These are phyloP conservation scores for Magnolia kwangsiensis DNA, from an alignment of 164 flowering plant species.

Conservation along the genomic window DNA sequence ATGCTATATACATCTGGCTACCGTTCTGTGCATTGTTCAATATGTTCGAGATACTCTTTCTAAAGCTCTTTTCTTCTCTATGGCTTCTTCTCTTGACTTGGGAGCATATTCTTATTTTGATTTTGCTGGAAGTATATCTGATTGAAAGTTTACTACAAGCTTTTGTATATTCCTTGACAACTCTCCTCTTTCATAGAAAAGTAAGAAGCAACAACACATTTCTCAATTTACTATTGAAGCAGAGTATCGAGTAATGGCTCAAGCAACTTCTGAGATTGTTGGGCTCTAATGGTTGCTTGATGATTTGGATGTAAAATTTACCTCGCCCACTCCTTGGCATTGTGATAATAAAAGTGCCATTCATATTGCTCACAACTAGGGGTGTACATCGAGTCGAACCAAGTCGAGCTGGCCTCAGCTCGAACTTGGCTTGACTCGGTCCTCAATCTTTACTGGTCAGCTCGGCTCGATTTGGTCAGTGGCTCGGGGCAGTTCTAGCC, in stretches of 20 bases:
- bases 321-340: neutral
- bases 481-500: too few species aligned
- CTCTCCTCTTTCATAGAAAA: slow-evolving; percentile 1
- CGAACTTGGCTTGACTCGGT: too few species aligned
- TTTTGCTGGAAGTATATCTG: neutral
- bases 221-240: too few species aligned
- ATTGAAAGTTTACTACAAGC: neutral
- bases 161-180: neutral
- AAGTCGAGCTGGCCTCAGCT: too few species aligned
- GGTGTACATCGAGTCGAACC: too few species aligned
- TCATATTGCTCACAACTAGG: neutral
- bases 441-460: too few species aligned
- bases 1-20: neutral
- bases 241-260: too few species aligned
- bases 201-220: neutral
- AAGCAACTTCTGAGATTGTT: neutral
- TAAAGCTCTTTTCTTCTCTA: neutral
- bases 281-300: neutral
- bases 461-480: too few species aligned
- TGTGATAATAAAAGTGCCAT: neutral
- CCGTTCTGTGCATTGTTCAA: neutral
- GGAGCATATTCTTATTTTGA: neutral
- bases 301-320: neutral
- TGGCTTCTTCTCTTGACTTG: too few species aligned
- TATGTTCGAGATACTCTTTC: neutral